Evolutionary conservation across 176 grass and related monocot species (phyloP).

Genomic region (Lolium rigidum): DNA sequence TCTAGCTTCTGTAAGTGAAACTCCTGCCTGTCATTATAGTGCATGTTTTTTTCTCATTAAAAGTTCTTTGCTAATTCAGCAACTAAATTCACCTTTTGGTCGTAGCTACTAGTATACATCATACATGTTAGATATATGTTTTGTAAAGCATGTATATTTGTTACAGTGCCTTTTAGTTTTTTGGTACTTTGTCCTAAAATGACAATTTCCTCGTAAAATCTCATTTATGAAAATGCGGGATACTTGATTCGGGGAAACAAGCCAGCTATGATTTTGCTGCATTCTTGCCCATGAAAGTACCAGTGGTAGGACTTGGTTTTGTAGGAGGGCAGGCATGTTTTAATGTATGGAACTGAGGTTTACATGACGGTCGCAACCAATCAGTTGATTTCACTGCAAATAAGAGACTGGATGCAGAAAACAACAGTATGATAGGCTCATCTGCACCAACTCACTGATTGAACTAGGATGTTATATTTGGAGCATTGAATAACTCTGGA

Average conservation of each 20-base stretch:
- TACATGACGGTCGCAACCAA: not conserved
- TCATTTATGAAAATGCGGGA: not conserved
- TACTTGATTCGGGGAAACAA: not conserved
- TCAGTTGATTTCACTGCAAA: constrained; percentile 25
- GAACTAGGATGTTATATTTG: too few species aligned
- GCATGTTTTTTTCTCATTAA: constrained; percentile 10
- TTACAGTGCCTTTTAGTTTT: not conserved
- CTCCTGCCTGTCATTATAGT: not conserved
- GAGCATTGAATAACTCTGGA: not conserved
- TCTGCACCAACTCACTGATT: not conserved
- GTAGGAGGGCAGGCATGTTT: not conserved
- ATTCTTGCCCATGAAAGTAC: not conserved
- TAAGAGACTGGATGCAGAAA: not conserved
- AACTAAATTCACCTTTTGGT: constrained; percentile 20
- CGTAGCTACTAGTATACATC: not conserved
- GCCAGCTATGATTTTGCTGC: not conserved
- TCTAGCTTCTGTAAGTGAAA: constrained; percentile 73
- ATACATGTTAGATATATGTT: constrained; percentile 11
- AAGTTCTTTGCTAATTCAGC: not conserved
- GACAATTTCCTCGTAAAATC: not conserved
- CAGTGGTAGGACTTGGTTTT: not conserved
- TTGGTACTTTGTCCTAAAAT: not conserved
- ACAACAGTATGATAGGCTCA: not conserved
- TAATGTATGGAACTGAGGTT: not conserved
- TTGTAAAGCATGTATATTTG: not conserved